These are phyloP conservation scores for Exidia glandulosa DNA, from an alignment of 768 basidiomycete species.

Conservation along the genomic window DNA sequence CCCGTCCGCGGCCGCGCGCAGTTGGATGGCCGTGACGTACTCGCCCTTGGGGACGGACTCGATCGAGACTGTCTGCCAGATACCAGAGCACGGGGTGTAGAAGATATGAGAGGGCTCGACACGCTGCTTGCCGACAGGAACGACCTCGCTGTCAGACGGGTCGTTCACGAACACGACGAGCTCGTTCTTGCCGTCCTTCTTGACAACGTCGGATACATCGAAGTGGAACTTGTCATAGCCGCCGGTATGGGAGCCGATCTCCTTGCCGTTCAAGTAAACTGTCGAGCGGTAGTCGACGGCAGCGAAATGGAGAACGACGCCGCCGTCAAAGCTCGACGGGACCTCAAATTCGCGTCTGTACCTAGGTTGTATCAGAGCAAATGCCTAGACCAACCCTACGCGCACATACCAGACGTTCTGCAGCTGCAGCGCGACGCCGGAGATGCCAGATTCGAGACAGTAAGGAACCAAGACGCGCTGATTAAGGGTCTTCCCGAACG, in stretches of 20 bases:
- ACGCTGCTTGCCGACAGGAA: neutral
- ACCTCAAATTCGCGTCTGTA: neutral
- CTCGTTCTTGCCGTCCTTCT: neutral
- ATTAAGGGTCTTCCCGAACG: neutral
- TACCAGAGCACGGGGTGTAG: neutral
- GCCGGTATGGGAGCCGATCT: neutral
- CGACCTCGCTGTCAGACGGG: neutral
- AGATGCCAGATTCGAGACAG: neutral
- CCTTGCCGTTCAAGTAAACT: neutral
- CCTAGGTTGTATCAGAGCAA: too few species aligned
- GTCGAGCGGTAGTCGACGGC: constrained; percentile 1
- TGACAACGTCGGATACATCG: neutral
- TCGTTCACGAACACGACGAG: neutral
- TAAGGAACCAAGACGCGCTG: neutral
- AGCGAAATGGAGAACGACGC: neutral
- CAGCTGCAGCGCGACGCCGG: neutral
- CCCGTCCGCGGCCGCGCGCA: neutral
- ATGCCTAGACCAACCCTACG: too few species aligned
- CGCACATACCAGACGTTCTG: neutral
- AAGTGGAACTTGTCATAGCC: constrained; percentile 1
- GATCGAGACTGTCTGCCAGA: neutral
- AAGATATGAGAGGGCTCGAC: neutral
- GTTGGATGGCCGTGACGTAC: neutral
- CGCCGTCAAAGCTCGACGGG: neutral
- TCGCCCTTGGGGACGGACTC: neutral